A percentile compares a stretch with the other conserved stretches of the same genome.
Conservation (phyloP, 2,329 filamentous ascomycete species). For the Aureobasidium pullulans region DNA sequence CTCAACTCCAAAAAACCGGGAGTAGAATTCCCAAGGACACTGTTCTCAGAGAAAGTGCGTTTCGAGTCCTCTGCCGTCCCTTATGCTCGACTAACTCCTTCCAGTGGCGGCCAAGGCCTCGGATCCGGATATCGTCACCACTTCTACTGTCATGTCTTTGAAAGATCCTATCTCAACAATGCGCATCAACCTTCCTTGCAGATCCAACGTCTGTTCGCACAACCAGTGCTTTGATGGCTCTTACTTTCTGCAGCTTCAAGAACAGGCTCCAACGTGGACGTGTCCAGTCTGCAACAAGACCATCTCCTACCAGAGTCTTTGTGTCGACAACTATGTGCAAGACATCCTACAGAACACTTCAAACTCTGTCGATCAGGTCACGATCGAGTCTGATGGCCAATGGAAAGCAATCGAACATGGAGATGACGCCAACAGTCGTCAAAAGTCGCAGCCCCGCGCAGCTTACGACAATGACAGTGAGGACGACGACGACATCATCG, state of each 20-base stretch:
- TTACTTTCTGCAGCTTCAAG: conserved; percentile 86
- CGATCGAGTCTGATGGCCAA: conserved; percentile 75
- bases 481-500: conserved; percentile 39
- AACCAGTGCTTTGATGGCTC: conserved; percentile 92
- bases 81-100: not conserved
- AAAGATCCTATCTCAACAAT: conserved; percentile 89
- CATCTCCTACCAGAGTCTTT: conserved; percentile 72
- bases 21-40: conserved; percentile 71
- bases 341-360: conserved; percentile 74
- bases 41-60: conserved; percentile 77
- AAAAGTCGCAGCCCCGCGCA: conserved; percentile 23
- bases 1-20: conserved; percentile 52
- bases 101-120: conserved; percentile 72
- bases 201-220: conserved; percentile 73
- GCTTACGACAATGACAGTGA: conserved; percentile 33
- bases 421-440: conserved; percentile 30
- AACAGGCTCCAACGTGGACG: conserved; percentile 94
- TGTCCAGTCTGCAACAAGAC: conserved; percentile 88
- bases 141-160: conserved; percentile 78
- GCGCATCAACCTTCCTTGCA: conserved; percentile 70
- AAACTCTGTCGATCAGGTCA: conserved; percentile 70
- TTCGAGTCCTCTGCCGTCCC: not conserved
- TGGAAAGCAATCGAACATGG: conserved; percentile 55
- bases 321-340: conserved; percentile 84
- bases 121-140: conserved; percentile 83